Percentiles rank a stretch among this genome's conserved stretches.
Evolutionary conservation across 345 rosid species (phyloP).

Genomic region (Excoecaria cochinchinensis): DNA sequence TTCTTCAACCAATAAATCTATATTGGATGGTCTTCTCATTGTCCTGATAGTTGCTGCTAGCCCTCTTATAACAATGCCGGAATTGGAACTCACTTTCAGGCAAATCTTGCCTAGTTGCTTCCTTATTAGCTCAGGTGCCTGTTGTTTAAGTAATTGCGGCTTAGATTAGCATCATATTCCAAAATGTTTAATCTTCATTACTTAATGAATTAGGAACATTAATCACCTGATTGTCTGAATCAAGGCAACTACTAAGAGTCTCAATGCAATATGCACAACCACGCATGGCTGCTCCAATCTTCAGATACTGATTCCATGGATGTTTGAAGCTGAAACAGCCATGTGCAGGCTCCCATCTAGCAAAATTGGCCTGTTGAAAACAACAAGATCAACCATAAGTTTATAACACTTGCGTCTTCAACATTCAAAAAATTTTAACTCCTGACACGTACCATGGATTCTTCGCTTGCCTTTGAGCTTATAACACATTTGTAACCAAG

Average conservation of each 20-base stretch:
- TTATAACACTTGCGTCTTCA: too few species aligned
- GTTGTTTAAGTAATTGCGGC: conserved; percentile 2
- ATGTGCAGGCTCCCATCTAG: conserved; percentile 58
- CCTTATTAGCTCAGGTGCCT: conserved; percentile 42
- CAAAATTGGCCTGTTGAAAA: conserved; percentile 37
- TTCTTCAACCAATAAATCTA: conserved; percentile 31
- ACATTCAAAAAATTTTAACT: neutral
- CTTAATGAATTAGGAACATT: neutral
- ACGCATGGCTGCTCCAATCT: conserved; percentile 42
- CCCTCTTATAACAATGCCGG: conserved; percentile 36
- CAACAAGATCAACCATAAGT: neutral
- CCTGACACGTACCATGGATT: conserved; percentile 37
- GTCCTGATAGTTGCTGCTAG: conserved; percentile 32
- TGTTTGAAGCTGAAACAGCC: conserved; percentile 47
- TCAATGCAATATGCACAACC: conserved; percentile 45
- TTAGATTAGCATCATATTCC: neutral
- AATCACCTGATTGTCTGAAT: conserved; percentile 37
- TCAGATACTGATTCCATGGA: conserved; percentile 56
- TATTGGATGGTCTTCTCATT: conserved; percentile 32
- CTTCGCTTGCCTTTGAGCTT: conserved; percentile 46
- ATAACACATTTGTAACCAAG: conserved; percentile 45
- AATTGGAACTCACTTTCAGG: conserved; percentile 36
- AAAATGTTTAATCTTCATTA: too few species aligned
- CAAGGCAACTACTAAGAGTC: conserved; percentile 34
- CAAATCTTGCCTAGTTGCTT: conserved; percentile 32